These are phyloP conservation scores for Suillus brevipes DNA, from an alignment of 768 basidiomycete genomes.

Conservation along the genomic window DNA sequence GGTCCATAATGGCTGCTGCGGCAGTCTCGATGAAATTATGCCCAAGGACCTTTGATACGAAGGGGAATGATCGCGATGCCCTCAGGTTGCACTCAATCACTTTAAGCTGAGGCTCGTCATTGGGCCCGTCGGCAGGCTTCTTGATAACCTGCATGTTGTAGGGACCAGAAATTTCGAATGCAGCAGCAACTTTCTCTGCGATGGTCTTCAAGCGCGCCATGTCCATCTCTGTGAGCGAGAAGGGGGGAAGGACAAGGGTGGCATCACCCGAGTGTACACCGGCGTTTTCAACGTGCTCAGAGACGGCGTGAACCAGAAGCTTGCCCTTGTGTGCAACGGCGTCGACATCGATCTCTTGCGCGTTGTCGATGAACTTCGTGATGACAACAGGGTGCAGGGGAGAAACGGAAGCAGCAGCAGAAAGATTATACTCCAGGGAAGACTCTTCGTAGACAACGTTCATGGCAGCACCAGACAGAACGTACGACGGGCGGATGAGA, in stretches of 20 bases:
- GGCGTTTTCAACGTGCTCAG: constrained; percentile 98
- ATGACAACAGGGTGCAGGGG: constrained; percentile 97
- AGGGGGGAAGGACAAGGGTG: constrained; percentile 94
- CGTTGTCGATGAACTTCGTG: constrained; percentile 97
- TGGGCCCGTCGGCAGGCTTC: constrained; percentile 54
- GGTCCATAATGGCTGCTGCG: constrained; percentile 80
- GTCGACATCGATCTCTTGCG: constrained; percentile 98
- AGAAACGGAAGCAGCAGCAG: constrained; percentile 95
- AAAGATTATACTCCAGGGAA: constrained; percentile 86
- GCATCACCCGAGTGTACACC: constrained; percentile 99
- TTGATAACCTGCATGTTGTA: constrained; percentile 99
- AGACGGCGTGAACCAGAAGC: constrained; percentile 92
- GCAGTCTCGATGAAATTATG: constrained; percentile 97
- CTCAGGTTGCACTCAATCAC: constrained; percentile 99
- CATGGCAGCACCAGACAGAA: constrained; percentile 98
- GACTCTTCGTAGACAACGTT: constrained; percentile 96
- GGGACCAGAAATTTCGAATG: constrained; percentile 96
- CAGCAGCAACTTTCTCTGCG: constrained; percentile 90
- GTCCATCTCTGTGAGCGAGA: constrained; percentile 72
- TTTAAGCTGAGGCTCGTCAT: constrained; percentile 74
- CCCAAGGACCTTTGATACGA: constrained; percentile 97
- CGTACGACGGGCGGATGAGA: constrained; percentile 97
- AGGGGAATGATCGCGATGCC: constrained; percentile 97
- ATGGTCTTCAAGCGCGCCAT: constrained; percentile 90
- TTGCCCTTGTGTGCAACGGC: constrained; percentile 93